Conservation (phyloP, 2,329 filamentous ascomycete genomes). For the Diplodia mutila region DNA sequence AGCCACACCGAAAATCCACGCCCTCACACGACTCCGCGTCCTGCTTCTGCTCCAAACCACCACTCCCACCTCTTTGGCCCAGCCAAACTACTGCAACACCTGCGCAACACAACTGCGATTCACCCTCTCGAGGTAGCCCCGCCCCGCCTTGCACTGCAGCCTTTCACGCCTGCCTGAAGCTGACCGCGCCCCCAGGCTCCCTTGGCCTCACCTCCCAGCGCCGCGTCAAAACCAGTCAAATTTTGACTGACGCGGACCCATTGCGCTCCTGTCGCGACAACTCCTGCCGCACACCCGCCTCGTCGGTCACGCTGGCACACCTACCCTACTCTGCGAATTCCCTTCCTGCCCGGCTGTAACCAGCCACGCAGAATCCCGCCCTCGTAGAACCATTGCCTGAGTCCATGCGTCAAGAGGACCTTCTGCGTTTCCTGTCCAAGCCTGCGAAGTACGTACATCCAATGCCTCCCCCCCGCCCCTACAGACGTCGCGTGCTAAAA, state of each 20-base stretch:
- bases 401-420: constrained; percentile 90
- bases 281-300: background rate
- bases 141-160: background rate
- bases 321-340: constrained; percentile 27
- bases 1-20: constrained; percentile 24
- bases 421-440: constrained; percentile 91
- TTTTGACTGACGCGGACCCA: constrained; percentile 24
- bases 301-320: constrained; percentile 41
- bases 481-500: background rate
- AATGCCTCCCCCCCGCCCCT: background rate
- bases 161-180: background rate
- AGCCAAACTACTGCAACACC: background rate
- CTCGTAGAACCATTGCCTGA: constrained; percentile 27
- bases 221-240: constrained; percentile 21
- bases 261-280: constrained; percentile 10
- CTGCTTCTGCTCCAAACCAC: background rate
- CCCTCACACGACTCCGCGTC: constrained; percentile 18
- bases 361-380: constrained; percentile 40
- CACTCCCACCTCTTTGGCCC: background rate
- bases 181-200: constrained; percentile 16
- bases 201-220: constrained; percentile 7
- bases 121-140: constrained; percentile 6
- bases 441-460: constrained; percentile 83
- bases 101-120: background rate
- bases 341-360: constrained; percentile 41